Conservation (phyloP, 2,329 filamentous ascomycete genomes). For the Penicillium griseofulvum region DNA sequence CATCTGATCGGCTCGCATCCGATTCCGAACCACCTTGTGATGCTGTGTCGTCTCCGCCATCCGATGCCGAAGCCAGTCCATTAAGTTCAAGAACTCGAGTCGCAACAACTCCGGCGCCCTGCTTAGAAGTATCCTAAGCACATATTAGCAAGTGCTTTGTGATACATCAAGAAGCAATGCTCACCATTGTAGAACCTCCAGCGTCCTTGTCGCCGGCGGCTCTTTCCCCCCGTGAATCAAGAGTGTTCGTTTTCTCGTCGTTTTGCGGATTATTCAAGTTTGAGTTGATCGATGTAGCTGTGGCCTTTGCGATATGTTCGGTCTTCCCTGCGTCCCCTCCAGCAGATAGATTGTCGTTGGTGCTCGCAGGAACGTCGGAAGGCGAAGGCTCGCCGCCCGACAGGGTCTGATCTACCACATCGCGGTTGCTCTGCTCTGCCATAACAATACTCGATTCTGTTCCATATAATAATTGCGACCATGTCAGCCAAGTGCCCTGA, state of each 20-base stretch:
- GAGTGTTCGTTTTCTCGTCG: constrained; percentile 22
- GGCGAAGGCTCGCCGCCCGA: constrained; percentile 63
- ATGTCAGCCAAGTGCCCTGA: constrained; percentile 31
- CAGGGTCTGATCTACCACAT: constrained; percentile 70
- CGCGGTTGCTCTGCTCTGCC: constrained; percentile 67
- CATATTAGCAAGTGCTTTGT: constrained; percentile 20
- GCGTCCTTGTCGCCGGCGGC: constrained; percentile 26
- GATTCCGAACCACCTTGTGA: constrained; percentile 59
- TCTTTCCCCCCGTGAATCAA: constrained; percentile 18
- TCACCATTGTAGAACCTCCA: constrained; percentile 31
- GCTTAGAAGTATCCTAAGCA: constrained; percentile 30
- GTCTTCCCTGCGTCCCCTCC: constrained; percentile 48
- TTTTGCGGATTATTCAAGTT: constrained; percentile 24
- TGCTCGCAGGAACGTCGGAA: constrained; percentile 65
- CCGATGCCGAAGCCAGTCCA: constrained; percentile 36
- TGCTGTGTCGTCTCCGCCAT: constrained; percentile 40
- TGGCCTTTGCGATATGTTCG: constrained; percentile 40
- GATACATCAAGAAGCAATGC: constrained; percentile 15
- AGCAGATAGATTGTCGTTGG: constrained; percentile 54
- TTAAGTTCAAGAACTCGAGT: constrained; percentile 41
- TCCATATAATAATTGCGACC: constrained; percentile 28
- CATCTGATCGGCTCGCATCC: constrained; percentile 58
- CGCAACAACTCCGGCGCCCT: constrained; percentile 33
- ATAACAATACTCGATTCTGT: constrained; percentile 63
- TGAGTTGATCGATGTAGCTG: constrained; percentile 29